Evolutionary conservation across 148 eudicot genomes (phyloP).

Genomic region (Linanthus parryae): DNA sequence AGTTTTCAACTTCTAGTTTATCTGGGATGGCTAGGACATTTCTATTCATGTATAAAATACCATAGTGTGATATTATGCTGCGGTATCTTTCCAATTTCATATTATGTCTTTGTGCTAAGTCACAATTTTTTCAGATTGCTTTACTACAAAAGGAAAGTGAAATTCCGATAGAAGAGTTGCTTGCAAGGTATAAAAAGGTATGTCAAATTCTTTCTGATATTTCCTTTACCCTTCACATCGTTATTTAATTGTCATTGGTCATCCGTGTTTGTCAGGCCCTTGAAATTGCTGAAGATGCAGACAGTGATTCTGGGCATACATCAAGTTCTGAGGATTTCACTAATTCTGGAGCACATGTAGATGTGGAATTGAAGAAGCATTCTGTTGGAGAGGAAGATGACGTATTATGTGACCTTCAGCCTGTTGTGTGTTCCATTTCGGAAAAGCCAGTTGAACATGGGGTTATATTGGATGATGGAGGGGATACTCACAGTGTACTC

Average conservation of each 20-base stretch:
- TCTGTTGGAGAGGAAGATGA: slow-evolving; percentile 28
- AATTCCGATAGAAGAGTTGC: slow-evolving; percentile 72
- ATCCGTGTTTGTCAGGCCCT: slow-evolving; percentile 30
- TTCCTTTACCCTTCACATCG: not conserved
- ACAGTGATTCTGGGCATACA: slow-evolving; percentile 34
- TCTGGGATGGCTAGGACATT: no score
- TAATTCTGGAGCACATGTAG: slow-evolving; percentile 30
- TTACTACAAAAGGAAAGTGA: slow-evolving; percentile 88
- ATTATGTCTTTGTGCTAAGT: slow-evolving; percentile 1
- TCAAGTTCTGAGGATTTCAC: slow-evolving; percentile 47
- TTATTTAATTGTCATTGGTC: slow-evolving; percentile 3
- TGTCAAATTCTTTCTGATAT: slow-evolving; percentile 10
- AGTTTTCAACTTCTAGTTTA: slow-evolving; percentile 1
- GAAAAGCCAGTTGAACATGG: slow-evolving; percentile 16
- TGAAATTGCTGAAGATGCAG: slow-evolving; percentile 26
- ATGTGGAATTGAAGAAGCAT: slow-evolving; percentile 22
- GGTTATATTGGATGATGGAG: no score
- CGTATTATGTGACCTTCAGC: slow-evolving; percentile 20
- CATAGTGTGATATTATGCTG: no score
- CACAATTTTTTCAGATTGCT: slow-evolving; percentile 54
- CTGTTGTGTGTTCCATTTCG: slow-evolving; percentile 15
- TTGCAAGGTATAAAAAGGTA: slow-evolving; percentile 83
- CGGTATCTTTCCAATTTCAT: no score
- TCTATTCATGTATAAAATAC: no score
- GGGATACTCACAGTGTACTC: no score